phyloP scores from a whole-genome alignment of 2,329 filamentous ascomycete species.

The Sporothrix phasma region DNA sequence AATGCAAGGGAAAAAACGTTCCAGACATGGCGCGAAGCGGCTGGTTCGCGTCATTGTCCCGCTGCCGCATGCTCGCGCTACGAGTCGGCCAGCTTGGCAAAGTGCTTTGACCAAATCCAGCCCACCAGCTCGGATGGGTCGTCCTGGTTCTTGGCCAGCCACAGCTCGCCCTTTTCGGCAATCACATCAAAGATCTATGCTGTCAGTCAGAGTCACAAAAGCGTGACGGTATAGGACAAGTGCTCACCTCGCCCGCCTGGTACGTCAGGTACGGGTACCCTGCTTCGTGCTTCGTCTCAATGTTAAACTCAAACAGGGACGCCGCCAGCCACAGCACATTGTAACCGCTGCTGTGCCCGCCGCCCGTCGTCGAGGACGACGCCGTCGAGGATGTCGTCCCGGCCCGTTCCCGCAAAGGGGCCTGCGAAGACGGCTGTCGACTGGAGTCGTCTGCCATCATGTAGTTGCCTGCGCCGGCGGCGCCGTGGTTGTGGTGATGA shows the following conservation, averaged over 20 bases:
- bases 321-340: constrained; percentile 84
- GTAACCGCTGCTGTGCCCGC: constrained; percentile 40
- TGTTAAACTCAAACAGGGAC: constrained; percentile 94
- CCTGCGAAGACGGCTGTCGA: constrained; percentile 42
- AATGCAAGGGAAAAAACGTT: neutral
- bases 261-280: constrained; percentile 96
- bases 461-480: constrained; percentile 23
- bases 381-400: constrained; percentile 25
- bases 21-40: neutral
- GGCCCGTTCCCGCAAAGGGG: constrained; percentile 49
- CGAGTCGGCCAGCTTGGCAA: constrained; percentile 56
- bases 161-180: constrained; percentile 91
- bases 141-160: constrained; percentile 96
- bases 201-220: no score
- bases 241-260: constrained; percentile 69
- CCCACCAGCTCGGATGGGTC: constrained; percentile 69
- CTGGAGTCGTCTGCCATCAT: constrained; percentile 4
- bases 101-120: constrained; percentile 99
- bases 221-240: no score
- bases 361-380: constrained; percentile 8
- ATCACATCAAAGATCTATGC: constrained; percentile 85
- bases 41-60: neutral
- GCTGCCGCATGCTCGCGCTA: constrained; percentile 10
- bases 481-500: constrained; percentile 20
- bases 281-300: constrained; percentile 83